Evolutionary conservation across 148 eudicot species (phyloP), one percentile per base, ranked within the genome.

Genomic region (Camellia japonica): DNA sequence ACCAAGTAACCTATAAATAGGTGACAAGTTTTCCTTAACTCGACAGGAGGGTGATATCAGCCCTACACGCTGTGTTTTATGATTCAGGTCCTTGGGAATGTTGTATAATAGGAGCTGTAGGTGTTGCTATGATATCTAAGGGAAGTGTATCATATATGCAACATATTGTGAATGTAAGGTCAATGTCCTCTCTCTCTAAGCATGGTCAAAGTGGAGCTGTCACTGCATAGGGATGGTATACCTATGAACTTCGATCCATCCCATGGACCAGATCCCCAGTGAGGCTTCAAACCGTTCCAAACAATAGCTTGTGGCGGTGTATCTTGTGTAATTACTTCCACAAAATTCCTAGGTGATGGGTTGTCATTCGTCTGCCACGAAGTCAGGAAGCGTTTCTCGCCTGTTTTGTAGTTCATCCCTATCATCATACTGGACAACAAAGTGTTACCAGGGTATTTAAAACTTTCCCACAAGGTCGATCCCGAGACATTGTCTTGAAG

Each of bases 191-290:
- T 30, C 38, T 30, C 38, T 30, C 38, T 1, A 30, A 30, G 38
- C 1, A 30, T 30, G 38, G 38, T 30, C 38, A 30, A 30, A 0
- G 38, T 30, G 38, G 38, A 30, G 38, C 38, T 30, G 1, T 30
- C 1, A 30, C 1, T 30, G 38, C 38, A 30, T 30, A 30, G 38
- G 1, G 38, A 30, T 30, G 23, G 63, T 16, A 56, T 38, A 7
- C 73, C 73, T 11, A 44, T 56, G 65, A 79, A 79, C 11, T n/a
- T 70, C 43, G 6, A 16, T 7, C 68, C 81, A 47, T 72, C 18
- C 82, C 82, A 79, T 7, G 70, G 82, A 10, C 82, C 77, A 38
- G 20, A 19, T 60, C 76, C 0, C 82, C 71, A 46, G 62, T 61
- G 38, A 1, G 58, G 69, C 5, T 11, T 18, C 6, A 61, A 23